Percentiles rank a stretch among this genome's conserved stretches.
phyloP scores from a whole-genome alignment of 176 grass and related monocot species.

The Triticum monococcum region DNA sequence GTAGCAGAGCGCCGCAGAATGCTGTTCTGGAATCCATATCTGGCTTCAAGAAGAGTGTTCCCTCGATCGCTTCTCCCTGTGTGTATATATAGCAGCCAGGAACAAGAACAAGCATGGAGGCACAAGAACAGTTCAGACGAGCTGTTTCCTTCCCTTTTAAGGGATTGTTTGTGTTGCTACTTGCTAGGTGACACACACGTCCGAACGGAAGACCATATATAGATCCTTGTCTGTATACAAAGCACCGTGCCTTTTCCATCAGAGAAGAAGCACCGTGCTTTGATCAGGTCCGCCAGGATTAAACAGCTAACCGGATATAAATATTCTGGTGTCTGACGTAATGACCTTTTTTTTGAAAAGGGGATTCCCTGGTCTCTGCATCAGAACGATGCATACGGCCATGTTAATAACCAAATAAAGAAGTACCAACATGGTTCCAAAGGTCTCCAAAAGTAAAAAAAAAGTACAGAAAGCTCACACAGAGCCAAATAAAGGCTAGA shows the following conservation, averaged over 20 bases:
- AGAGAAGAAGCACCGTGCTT: background rate
- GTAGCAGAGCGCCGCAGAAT: background rate
- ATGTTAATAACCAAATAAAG: too few relatives aligned
- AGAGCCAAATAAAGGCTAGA: too few relatives aligned
- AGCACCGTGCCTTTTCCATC: background rate
- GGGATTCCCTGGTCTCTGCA: too few relatives aligned
- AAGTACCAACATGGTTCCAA: too few relatives aligned
- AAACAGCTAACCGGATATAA: background rate
- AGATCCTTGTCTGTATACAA: background rate
- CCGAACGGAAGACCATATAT: background rate
- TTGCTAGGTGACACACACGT: background rate
- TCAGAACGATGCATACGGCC: too few relatives aligned
- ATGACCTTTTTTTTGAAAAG: too few relatives aligned
- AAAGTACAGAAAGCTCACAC: too few relatives aligned
- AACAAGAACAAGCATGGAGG: background rate
- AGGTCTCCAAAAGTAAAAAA: too few relatives aligned
- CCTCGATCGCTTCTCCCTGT: too few relatives aligned
- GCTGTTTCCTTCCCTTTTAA: background rate
- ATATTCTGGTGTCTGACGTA: too few relatives aligned
- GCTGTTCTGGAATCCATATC: slow-evolving; percentile 9
- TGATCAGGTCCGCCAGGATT: background rate
- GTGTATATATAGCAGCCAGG: background rate
- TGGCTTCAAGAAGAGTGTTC: background rate
- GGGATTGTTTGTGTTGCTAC: too few relatives aligned
- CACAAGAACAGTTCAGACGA: background rate